A percentile compares a stretch with the other conserved stretches of the same genome.
Evolutionary conservation across 2,329 filamentous ascomycete species (phyloP).

Genomic region (Pseudogymnoascus sp.): DNA sequence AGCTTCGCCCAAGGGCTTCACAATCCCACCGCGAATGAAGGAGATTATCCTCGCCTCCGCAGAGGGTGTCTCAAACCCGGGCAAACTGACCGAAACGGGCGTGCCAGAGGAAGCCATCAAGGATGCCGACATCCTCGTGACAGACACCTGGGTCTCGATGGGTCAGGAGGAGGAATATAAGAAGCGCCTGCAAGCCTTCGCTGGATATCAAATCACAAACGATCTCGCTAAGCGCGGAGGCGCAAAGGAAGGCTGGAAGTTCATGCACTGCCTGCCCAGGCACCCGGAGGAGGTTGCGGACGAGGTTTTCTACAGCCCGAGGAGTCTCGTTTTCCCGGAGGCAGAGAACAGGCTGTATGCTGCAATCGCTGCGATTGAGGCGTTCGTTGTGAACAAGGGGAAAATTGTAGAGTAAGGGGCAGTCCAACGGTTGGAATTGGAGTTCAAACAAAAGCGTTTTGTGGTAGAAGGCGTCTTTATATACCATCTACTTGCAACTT

Average conservation of each 20-base stretch:
- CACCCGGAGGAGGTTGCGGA: conserved; percentile 90
- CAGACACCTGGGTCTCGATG: conserved; percentile 98
- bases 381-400: conserved; percentile 91
- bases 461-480: conserved; percentile 5
- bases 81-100: conserved; percentile 64
- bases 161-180: conserved; percentile 82
- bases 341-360: conserved; percentile 93
- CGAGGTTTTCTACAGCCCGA: conserved; percentile 82
- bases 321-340: conserved; percentile 85
- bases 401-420: conserved; percentile 41
- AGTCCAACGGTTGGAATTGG: neutral
- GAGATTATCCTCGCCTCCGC: conserved; percentile 60
- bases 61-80: conserved; percentile 46
- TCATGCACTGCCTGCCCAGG: conserved; percentile 95
- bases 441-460: neutral
- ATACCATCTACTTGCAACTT: neutral
- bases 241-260: conserved; percentile 85
- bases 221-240: conserved; percentile 76
- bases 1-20: conserved; percentile 77
- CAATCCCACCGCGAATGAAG: conserved; percentile 68
- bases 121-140: conserved; percentile 81
- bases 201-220: conserved; percentile 83
- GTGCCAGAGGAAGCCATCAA: conserved; percentile 77
- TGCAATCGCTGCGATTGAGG: conserved; percentile 76
- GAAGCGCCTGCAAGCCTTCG: conserved; percentile 71